Percentiles rank a stretch among this genome's conserved stretches.
These are phyloP conservation scores for Pseudozyma tsukubaensis DNA, from an alignment of 1,284 basidiomycete genomes.

Conservation along the genomic window DNA sequence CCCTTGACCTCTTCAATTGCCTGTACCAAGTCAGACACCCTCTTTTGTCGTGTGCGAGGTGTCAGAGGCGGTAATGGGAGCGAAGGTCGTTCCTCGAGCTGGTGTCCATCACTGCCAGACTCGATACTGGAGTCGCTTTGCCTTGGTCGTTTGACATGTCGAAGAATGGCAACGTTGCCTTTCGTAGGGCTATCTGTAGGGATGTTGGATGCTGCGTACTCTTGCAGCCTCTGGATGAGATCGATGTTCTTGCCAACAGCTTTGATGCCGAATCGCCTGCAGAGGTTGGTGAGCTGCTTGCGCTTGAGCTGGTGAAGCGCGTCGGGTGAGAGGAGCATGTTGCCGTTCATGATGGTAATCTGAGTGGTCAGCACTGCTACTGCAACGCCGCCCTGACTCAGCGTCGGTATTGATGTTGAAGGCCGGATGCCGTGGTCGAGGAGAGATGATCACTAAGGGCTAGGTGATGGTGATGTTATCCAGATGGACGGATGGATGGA, in stretches of 20 bases:
- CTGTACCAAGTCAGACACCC: slow-evolving; percentile 37
- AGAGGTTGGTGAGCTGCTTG: slow-evolving; percentile 57
- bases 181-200: slow-evolving; percentile 41
- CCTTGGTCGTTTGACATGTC: slow-evolving; percentile 43
- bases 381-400: slow-evolving; percentile 12
- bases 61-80: slow-evolving; percentile 24
- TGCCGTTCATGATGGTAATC: slow-evolving; percentile 26
- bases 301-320: slow-evolving; percentile 57
- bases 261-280: slow-evolving; percentile 52
- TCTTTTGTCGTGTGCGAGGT: slow-evolving; percentile 33
- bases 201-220: slow-evolving; percentile 47
- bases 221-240: slow-evolving; percentile 43
- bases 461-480: too few species aligned
- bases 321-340: slow-evolving; percentile 50
- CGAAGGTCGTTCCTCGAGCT: neutral
- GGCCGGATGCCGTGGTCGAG: neutral
- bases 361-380: slow-evolving; percentile 4
- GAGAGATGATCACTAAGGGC: neutral
- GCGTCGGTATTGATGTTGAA: neutral
- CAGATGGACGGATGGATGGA: too few species aligned
- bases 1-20: slow-evolving; percentile 46
- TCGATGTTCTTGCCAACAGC: slow-evolving; percentile 51
- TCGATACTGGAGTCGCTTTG: slow-evolving; percentile 39
- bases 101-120: slow-evolving; percentile 21
- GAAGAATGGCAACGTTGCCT: slow-evolving; percentile 41